A percentile compares a stretch with the other conserved stretches of the same genome.
These are phyloP conservation scores for Candida insectorum DNA, from an alignment of 805 yeast species.

Conservation along the genomic window DNA sequence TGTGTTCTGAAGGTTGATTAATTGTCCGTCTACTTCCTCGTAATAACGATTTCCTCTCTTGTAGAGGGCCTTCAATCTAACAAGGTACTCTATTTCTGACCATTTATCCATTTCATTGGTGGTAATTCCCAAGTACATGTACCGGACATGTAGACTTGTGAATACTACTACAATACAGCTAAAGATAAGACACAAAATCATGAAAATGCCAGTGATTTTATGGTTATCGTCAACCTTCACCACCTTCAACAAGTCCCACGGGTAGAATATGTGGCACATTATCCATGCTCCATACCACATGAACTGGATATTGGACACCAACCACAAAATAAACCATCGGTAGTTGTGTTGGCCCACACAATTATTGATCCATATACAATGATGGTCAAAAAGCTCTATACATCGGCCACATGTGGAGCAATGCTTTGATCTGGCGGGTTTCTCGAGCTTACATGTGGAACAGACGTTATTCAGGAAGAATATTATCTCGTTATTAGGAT, in stretches of 20 bases:
- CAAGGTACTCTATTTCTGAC: slow-evolving; percentile 56
- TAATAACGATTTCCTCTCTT: slow-evolving; percentile 18
- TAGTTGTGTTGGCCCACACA: slow-evolving; percentile 72
- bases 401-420: slow-evolving; percentile 59
- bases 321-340: slow-evolving; percentile 55
- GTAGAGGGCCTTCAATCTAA: slow-evolving; percentile 25
- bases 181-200: slow-evolving; percentile 37
- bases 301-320: slow-evolving; percentile 44
- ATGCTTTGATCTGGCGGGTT: slow-evolving; percentile 66
- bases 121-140: slow-evolving; percentile 64
- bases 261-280: slow-evolving; percentile 2
- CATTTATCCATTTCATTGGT: slow-evolving; percentile 75
- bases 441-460: slow-evolving; percentile 40
- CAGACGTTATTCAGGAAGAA: slow-evolving; percentile 48
- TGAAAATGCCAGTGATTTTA: slow-evolving; percentile 40
- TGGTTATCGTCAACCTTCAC: slow-evolving; percentile 25
- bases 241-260: slow-evolving; percentile 15
- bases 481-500: slow-evolving; percentile 48
- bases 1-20: slow-evolving; percentile 11
- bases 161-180: slow-evolving; percentile 37
- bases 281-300: slow-evolving; percentile 41
- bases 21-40: slow-evolving; percentile 15
- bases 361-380: slow-evolving; percentile 65
- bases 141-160: slow-evolving; percentile 42
- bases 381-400: slow-evolving; percentile 52